phyloP scores from a whole-genome alignment of 1,139 yeast genomes.

The Kodamaea plutei region DNA sequence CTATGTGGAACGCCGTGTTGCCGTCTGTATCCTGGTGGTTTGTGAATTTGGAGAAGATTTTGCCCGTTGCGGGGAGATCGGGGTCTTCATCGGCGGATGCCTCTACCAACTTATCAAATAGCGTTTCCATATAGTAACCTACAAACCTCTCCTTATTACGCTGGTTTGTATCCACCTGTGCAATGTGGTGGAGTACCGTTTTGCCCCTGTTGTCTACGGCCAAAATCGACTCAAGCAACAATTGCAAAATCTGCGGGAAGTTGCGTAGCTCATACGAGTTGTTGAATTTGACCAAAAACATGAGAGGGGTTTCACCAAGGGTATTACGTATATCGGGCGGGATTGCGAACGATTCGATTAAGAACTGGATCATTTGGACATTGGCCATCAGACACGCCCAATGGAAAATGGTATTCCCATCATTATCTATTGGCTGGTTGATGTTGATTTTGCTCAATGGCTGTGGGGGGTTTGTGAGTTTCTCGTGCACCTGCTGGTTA shows the following conservation, averaged over 20 bases:
- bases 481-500: constrained; percentile 25
- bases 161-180: constrained; percentile 28
- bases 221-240: constrained; percentile 72
- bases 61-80: constrained; percentile 12
- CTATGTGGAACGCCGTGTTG: constrained; percentile 82
- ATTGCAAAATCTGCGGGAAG: constrained; percentile 68
- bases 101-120: constrained; percentile 55
- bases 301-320: constrained; percentile 83
- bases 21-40: constrained; percentile 82
- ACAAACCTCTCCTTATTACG: constrained; percentile 70
- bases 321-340: constrained; percentile 63
- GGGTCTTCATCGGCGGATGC: constrained; percentile 12
- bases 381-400: constrained; percentile 96
- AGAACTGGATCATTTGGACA: constrained; percentile 63
- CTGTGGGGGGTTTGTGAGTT: constrained; percentile 37
- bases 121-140: constrained; percentile 73
- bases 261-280: constrained; percentile 76
- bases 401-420: constrained; percentile 90
- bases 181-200: constrained; percentile 83
- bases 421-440: constrained; percentile 85
- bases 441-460: constrained; percentile 50
- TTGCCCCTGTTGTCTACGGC: constrained; percentile 66
- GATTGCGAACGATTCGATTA: constrained; percentile 52
- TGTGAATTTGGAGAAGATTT: constrained; percentile 58
- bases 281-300: constrained; percentile 84